These are phyloP conservation scores for Diaporthe capsici DNA, from an alignment of 2,329 filamentous ascomycete genomes.

Conservation along the genomic window DNA sequence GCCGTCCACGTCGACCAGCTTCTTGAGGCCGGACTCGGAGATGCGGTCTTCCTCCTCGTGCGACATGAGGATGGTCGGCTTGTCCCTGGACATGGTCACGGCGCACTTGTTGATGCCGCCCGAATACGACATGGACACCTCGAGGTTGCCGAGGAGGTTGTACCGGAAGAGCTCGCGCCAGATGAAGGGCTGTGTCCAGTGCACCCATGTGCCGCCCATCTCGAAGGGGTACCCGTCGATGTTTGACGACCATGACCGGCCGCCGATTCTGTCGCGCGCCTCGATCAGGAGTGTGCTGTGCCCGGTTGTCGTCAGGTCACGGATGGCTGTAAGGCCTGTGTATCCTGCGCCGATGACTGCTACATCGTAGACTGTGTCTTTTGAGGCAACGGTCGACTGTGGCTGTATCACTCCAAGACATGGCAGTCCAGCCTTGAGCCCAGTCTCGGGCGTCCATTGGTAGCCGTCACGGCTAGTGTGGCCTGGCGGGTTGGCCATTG, in stretches of 20 bases:
- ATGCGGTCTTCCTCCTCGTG: constrained; percentile 59
- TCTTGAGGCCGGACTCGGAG: constrained; percentile 53
- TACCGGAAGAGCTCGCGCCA: constrained; percentile 63
- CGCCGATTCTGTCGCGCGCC: constrained; percentile 63
- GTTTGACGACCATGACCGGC: constrained; percentile 61
- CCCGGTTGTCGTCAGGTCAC: constrained; percentile 49
- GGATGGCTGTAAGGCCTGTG: constrained; percentile 50
- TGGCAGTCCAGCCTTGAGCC: constrained; percentile 40
- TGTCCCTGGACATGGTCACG: constrained; percentile 47
- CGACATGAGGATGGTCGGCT: constrained; percentile 48
- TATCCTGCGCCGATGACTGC: constrained; percentile 53
- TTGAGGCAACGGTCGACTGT: constrained; percentile 7
- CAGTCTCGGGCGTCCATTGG: constrained; percentile 42
- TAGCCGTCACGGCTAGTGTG: constrained; percentile 42
- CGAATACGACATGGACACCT: constrained; percentile 53
- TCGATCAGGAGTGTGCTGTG: constrained; percentile 59
- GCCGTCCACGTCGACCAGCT: constrained; percentile 63
- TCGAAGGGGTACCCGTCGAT: constrained; percentile 60
- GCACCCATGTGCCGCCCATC: constrained; percentile 65
- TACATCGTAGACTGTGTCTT: constrained; percentile 41
- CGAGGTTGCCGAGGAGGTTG: constrained; percentile 56
- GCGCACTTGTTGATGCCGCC: constrained; percentile 58
- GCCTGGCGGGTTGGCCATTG: constrained; percentile 37
- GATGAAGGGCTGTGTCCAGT: constrained; percentile 59
- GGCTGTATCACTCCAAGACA: constrained; percentile 38